Percentiles rank a stretch among this genome's conserved stretches.
Conservation (phyloP, 495 filamentous ascomycete species). For the Cryomyces minteri region DNA sequence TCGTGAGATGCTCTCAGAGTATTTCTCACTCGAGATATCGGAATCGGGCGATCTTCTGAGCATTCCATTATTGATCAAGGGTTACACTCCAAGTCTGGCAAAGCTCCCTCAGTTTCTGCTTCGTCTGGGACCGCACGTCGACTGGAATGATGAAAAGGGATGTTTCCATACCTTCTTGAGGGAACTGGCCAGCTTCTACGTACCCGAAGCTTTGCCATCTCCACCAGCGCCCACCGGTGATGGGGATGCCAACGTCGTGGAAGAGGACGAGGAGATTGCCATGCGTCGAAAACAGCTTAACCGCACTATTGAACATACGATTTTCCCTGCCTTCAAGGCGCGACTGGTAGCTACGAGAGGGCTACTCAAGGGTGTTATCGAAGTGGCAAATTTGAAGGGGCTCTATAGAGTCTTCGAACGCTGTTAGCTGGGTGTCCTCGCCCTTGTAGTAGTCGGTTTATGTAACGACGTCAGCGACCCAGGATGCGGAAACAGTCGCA, state of each 20-base stretch:
- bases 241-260: conserved; percentile 12
- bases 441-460: too few species aligned
- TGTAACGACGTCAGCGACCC: too few species aligned
- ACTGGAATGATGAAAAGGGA: conserved; percentile 68
- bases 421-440: conserved; percentile 29
- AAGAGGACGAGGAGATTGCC: conserved; percentile 31
- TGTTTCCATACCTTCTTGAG: conserved; percentile 76
- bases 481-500: too few species aligned
- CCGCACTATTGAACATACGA: conserved; percentile 45
- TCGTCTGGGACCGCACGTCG: conserved; percentile 68
- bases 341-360: conserved; percentile 68
- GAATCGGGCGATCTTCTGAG: conserved; percentile 54
- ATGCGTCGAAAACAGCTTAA: conserved; percentile 37
- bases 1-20: conserved; percentile 77
- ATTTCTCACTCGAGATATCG: conserved; percentile 76
- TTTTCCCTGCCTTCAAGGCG: conserved; percentile 70
- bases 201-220: conserved; percentile 63
- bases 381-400: conserved; percentile 88
- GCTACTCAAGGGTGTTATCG: conserved; percentile 61
- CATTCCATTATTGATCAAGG: conserved; percentile 74
- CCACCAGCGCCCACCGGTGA: conserved; percentile 19
- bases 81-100: conserved; percentile 66
- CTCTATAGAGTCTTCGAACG: conserved; percentile 96
- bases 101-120: conserved; percentile 86
- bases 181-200: conserved; percentile 85